Conservation (phyloP, 2,329 filamentous ascomycete genomes). For the Bipolaris sorokiniana region DNA sequence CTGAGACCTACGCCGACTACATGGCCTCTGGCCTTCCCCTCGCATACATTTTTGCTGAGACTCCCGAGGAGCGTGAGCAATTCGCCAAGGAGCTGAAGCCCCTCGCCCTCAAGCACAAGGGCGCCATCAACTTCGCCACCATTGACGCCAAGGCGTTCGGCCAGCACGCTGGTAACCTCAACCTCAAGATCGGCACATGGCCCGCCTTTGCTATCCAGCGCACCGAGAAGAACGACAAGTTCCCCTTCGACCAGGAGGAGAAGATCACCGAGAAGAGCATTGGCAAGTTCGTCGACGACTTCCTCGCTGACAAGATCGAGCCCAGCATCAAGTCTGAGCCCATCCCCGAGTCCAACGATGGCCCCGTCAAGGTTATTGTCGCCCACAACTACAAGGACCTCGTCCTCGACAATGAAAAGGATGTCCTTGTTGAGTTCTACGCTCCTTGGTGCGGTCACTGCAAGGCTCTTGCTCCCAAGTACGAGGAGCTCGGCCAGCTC, state of each 20-base stretch:
- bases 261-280: conserved; percentile 77
- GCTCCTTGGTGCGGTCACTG: conserved; percentile 81
- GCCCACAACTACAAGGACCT: conserved; percentile 92
- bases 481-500: conserved; percentile 66
- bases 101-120: conserved; percentile 89
- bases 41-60: conserved; percentile 97
- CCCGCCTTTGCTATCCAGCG: conserved; percentile 98
- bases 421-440: conserved; percentile 98
- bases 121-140: conserved; percentile 95
- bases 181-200: conserved; percentile 94
- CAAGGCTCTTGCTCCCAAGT: conserved; percentile 72
- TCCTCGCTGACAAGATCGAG: conserved; percentile 83
- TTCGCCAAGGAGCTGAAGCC: conserved; percentile 80
- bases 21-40: conserved; percentile 91
- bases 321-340: conserved; percentile 99
- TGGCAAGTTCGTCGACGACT: conserved; percentile 83
- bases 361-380: conserved; percentile 84
- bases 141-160: conserved; percentile 95
- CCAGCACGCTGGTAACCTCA: conserved; percentile 94
- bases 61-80: conserved; percentile 81
- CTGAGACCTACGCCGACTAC: conserved; percentile 94
- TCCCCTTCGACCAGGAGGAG: conserved; percentile 85
- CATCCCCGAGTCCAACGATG: conserved; percentile 91
- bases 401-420: conserved; percentile 92
- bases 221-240: conserved; percentile 94